Percentiles rank a stretch among this genome's conserved stretches.
Conservation (phyloP, 2,329 filamentous ascomycete genomes). For the Aureobasidium sp. region DNA sequence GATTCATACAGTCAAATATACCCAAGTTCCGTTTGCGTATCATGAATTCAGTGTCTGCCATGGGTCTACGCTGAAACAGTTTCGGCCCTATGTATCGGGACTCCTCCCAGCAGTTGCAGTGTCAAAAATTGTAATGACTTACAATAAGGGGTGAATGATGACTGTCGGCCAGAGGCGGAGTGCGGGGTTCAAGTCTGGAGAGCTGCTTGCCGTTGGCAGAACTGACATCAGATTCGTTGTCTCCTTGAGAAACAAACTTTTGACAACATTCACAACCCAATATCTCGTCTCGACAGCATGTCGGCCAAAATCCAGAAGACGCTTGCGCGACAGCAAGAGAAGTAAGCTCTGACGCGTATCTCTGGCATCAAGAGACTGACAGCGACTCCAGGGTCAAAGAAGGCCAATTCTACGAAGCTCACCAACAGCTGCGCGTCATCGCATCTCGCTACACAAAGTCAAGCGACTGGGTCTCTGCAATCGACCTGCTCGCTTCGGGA, state of each 20-base stretch:
- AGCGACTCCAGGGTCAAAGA: slow-evolving; percentile 63
- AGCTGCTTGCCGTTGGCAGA: background rate
- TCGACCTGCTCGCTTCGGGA: slow-evolving; percentile 79
- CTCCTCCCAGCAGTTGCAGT: background rate
- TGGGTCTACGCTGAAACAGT: too few species aligned
- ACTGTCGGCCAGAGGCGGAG: background rate
- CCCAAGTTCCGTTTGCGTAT: background rate
- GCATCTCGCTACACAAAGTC: slow-evolving; percentile 89
- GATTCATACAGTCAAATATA: background rate
- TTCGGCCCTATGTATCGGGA: too few species aligned
- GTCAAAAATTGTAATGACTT: background rate
- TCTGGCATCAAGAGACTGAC: slow-evolving; percentile 16
- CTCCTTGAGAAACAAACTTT: background rate
- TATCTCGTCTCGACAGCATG: slow-evolving; percentile 14
- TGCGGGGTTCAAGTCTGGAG: background rate
- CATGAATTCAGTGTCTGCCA: background rate
- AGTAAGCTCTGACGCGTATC: slow-evolving; percentile 37
- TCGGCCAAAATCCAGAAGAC: slow-evolving; percentile 60
- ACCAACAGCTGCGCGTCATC: slow-evolving; percentile 95
- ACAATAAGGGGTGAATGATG: background rate
- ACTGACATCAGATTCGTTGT: slow-evolving; percentile 2
- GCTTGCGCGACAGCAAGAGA: slow-evolving; percentile 69
- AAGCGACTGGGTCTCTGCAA: slow-evolving; percentile 73
- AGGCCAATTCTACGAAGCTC: slow-evolving; percentile 94
- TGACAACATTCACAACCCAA: background rate